These are phyloP conservation scores for Nyssa sinensis DNA, from an alignment of 148 eudicot genomes.

Conservation along the genomic window DNA sequence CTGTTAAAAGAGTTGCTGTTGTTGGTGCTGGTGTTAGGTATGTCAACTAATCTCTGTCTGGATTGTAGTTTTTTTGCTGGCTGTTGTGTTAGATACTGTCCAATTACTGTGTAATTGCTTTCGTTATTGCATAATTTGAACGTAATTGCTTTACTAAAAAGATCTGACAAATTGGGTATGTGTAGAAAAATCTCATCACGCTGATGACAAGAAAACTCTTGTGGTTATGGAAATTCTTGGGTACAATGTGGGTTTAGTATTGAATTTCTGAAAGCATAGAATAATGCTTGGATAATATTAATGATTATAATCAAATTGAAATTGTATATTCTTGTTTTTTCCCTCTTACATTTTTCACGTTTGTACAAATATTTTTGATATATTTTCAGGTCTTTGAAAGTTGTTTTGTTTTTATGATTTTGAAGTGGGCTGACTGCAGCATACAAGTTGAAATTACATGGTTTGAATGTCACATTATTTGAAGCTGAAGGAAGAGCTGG, in stretches of 20 bases:
- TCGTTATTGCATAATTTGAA: background rate
- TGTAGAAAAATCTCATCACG: background rate
- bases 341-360: background rate
- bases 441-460: slow-evolving; percentile 71
- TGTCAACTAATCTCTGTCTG: slow-evolving; percentile 7
- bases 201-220: too few relatives aligned
- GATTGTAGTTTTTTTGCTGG: slow-evolving; percentile 3
- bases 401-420: slow-evolving; percentile 10
- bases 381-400: background rate
- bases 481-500: slow-evolving; percentile 89
- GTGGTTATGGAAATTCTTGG: background rate
- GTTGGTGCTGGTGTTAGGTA: slow-evolving; percentile 98
- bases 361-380: background rate
- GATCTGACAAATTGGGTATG: background rate
- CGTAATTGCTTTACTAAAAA: slow-evolving; percentile 1
- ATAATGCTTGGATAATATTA: too few relatives aligned
- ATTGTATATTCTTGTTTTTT: background rate
- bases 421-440: slow-evolving; percentile 98
- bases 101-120: background rate
- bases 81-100: background rate
- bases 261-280: background rate
- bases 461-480: slow-evolving; percentile 67
- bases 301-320: too few relatives aligned
- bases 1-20: slow-evolving; percentile 78
- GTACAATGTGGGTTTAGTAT: slow-evolving; percentile 1